These are phyloP conservation scores for Naganishia albida DNA, from an alignment of 1,284 basidiomycete species.

Conservation along the genomic window DNA sequence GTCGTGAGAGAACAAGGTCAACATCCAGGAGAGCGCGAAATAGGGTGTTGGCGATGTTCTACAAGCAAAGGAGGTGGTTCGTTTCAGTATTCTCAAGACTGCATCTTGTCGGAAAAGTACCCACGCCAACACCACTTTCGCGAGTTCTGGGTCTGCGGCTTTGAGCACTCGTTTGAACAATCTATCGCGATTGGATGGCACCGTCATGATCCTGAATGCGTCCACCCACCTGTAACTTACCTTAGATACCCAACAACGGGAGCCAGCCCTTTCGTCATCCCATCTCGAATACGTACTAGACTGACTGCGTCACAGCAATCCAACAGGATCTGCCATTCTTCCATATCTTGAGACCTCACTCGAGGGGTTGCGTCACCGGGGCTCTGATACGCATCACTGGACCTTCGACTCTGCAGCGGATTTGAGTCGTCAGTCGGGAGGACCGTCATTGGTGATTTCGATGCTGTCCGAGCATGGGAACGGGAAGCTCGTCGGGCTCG, in stretches of 20 bases:
- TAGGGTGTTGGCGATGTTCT: slow-evolving; percentile 71
- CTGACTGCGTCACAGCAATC: slow-evolving; percentile 61
- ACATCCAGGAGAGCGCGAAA: slow-evolving; percentile 83
- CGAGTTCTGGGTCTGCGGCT: slow-evolving; percentile 70
- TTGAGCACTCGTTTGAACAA: slow-evolving; percentile 69
- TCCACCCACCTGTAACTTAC: slow-evolving; percentile 52
- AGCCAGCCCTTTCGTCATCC: slow-evolving; percentile 80
- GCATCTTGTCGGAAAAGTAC: slow-evolving; percentile 39
- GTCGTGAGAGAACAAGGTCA: slow-evolving; percentile 90
- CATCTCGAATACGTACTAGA: slow-evolving; percentile 78
- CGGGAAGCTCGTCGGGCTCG: slow-evolving; percentile 25
- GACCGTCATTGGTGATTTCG: slow-evolving; percentile 34
- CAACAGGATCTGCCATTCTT: slow-evolving; percentile 64
- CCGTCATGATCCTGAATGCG: slow-evolving; percentile 5
- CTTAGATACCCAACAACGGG: slow-evolving; percentile 80
- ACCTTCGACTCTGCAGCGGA: neutral
- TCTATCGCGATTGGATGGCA: slow-evolving; percentile 52
- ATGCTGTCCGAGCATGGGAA: slow-evolving; percentile 42
- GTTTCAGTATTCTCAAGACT: neutral
- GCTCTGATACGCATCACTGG: neutral
- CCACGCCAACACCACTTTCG: slow-evolving; percentile 67
- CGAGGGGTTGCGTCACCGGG: neutral
- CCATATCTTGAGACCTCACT: slow-evolving; percentile 39
- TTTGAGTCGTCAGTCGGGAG: neutral
- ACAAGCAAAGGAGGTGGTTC: neutral